phyloP scores from a whole-genome alignment of 1,139 yeast genomes.

The Pichia sp. region DNA sequence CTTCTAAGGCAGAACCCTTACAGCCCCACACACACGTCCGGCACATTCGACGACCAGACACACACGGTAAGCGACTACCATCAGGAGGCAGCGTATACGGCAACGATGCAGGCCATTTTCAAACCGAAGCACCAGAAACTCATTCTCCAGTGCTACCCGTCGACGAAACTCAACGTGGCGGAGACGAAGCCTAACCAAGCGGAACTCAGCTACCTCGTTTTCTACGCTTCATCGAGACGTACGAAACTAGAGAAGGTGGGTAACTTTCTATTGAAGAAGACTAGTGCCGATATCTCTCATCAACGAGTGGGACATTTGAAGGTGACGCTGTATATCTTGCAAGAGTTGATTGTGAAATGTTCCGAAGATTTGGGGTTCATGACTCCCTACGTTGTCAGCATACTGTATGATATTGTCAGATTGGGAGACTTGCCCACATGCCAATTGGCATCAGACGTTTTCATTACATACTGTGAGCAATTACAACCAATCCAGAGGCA shows the following conservation, averaged over 20 bases:
- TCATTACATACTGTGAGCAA: constrained; percentile 52
- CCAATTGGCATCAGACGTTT: constrained; percentile 45
- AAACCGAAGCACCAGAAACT: constrained; percentile 81
- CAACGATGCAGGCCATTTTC: constrained; percentile 13
- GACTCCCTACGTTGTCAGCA: constrained; percentile 53
- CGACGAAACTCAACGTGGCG: constrained; percentile 46
- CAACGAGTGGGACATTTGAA: constrained; percentile 70
- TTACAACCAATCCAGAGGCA: constrained; percentile 47
- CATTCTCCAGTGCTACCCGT: constrained; percentile 90
- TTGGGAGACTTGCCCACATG: constrained; percentile 51
- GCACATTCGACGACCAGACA: too few relatives aligned
- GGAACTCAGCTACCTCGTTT: constrained; percentile 78
- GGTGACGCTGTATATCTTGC: constrained; percentile 69
- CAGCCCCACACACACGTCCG: too few relatives aligned
- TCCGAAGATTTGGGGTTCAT: constrained; percentile 77
- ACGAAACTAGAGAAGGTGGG: constrained; percentile 86
- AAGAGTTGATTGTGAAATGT: constrained; percentile 68
- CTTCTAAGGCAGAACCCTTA: too few relatives aligned
- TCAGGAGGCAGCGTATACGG: too few relatives aligned
- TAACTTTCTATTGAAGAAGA: constrained; percentile 54
- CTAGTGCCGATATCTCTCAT: constrained; percentile 54
- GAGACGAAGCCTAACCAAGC: constrained; percentile 91
- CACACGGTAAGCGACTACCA: too few relatives aligned
- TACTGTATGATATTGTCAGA: constrained; percentile 36
- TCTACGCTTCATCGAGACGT: constrained; percentile 88